These are phyloP conservation scores for Globisporangium megalacanthum DNA, from an alignment of 352 stramenopile species.

Conservation along the genomic window DNA sequence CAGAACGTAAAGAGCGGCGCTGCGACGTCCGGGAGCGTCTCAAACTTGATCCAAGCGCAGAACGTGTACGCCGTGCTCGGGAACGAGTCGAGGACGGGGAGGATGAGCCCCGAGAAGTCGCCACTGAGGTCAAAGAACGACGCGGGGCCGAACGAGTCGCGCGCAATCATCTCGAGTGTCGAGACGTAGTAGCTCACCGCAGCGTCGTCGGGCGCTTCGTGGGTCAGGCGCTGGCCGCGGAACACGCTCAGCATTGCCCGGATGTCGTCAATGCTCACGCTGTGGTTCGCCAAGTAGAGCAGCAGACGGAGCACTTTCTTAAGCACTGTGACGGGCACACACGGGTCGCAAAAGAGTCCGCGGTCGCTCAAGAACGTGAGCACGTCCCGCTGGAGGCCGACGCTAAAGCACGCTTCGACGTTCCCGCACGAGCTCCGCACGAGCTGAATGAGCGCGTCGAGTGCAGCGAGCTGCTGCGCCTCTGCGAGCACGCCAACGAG, in stretches of 20 bases:
- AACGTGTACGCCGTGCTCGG: slow-evolving; percentile 82
- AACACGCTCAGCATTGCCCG: slow-evolving; percentile 79
- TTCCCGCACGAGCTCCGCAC: slow-evolving; percentile 73
- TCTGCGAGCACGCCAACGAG: slow-evolving; percentile 67
- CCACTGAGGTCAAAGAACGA: slow-evolving; percentile 84
- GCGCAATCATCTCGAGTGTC: slow-evolving; percentile 82
- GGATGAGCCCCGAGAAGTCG: slow-evolving; percentile 64
- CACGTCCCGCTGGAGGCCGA: slow-evolving; percentile 70
- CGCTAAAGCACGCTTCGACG: slow-evolving; percentile 63
- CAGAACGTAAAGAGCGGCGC: slow-evolving; percentile 80
- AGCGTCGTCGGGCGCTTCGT: slow-evolving; percentile 64
- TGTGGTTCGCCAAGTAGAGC: slow-evolving; percentile 75
- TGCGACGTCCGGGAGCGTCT: slow-evolving; percentile 59
- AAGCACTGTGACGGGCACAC: slow-evolving; percentile 50
- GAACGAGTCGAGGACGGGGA: slow-evolving; percentile 68
- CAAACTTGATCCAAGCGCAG: slow-evolving; percentile 83
- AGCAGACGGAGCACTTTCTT: slow-evolving; percentile 78
- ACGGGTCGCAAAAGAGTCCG: slow-evolving; percentile 55
- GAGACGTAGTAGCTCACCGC: slow-evolving; percentile 75
- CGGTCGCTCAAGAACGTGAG: slow-evolving; percentile 64
- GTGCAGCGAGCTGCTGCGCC: slow-evolving; percentile 54
- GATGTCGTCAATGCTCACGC: slow-evolving; percentile 72
- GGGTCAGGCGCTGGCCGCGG: slow-evolving; percentile 56
- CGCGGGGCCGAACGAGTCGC: slow-evolving; percentile 71
- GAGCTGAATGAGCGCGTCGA: slow-evolving; percentile 74